These are phyloP conservation scores for Uncinocarpus reesii DNA, from an alignment of 2,329 filamentous ascomycete genomes.

Conservation along the genomic window DNA sequence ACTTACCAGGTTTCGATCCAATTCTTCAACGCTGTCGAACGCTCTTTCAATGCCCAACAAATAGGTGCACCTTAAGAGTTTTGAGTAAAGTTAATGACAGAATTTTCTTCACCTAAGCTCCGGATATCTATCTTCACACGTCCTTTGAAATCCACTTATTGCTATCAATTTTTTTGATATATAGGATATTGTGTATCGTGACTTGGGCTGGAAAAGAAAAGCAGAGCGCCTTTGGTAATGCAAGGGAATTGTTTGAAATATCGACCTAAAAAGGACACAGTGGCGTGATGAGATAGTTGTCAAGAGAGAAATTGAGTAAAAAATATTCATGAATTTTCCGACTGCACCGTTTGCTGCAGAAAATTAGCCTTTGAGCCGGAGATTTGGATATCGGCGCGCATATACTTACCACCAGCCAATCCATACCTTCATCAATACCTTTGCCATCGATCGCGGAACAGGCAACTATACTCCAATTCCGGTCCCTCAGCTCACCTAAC, in stretches of 20 bases:
- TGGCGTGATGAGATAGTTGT: not conserved
- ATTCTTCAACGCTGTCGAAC: too few species aligned
- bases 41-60: too few species aligned
- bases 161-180: too few species aligned
- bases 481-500: constrained; percentile 80
- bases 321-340: constrained; percentile 33
- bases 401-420: constrained; percentile 78
- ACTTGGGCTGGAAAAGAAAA: too few species aligned
- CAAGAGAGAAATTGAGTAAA: not conserved
- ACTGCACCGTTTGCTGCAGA: constrained; percentile 36
- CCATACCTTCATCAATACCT: constrained; percentile 95
- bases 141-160: too few species aligned
- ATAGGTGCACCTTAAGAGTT: too few species aligned
- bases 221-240: too few species aligned
- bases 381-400: not conserved
- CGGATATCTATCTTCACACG: too few species aligned
- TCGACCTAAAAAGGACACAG: not conserved
- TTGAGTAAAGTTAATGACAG: too few species aligned
- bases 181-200: too few species aligned
- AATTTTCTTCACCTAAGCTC: too few species aligned
- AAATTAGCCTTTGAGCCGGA: not conserved
- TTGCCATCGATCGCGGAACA: constrained; percentile 93
- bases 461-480: constrained; percentile 98
- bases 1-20: too few species aligned
- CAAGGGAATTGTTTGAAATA: not conserved